Percentiles rank a stretch among this genome's conserved stretches.
Evolutionary conservation across 768 basidiomycete species (phyloP).

Genomic region (Boletus pseudo-olivaceus): DNA sequence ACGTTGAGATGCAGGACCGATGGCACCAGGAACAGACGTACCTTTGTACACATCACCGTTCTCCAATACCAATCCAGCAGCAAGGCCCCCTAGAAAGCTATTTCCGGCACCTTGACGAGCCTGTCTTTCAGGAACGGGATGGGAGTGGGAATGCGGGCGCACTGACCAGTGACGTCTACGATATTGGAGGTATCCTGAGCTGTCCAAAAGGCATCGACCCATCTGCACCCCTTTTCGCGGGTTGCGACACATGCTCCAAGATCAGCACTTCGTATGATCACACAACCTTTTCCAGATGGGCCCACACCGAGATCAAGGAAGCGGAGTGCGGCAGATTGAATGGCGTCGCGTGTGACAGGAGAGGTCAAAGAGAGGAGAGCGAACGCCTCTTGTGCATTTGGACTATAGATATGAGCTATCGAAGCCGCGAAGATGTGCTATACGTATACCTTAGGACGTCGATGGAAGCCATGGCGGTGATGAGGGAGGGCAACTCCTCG

Average conservation of each 20-base stretch:
- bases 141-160: conserved; percentile 1
- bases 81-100: conserved; percentile 80
- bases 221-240: conserved; percentile 39
- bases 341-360: conserved; percentile 38
- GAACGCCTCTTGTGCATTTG: conserved; percentile 84
- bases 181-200: conserved; percentile 45
- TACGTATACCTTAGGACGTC: conserved; percentile 60
- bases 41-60: conserved; percentile 65
- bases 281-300: conserved; percentile 44
- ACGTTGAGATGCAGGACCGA: conserved; percentile 13
- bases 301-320: conserved; percentile 65
- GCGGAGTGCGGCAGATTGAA: conserved; percentile 64
- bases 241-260: conserved; percentile 68
- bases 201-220: conserved; percentile 78
- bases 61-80: conserved; percentile 61
- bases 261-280: conserved; percentile 73
- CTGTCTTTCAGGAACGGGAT: conserved; percentile 1
- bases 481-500: conserved; percentile 68
- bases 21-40: conserved; percentile 30
- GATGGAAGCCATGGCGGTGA: conserved; percentile 53
- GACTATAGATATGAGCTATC: conserved; percentile 41
- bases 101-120: conserved; percentile 75
- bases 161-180: conserved; percentile 77
- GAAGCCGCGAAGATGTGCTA: neutral
- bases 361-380: conserved; percentile 55